phyloP scores from a whole-genome alignment of 2,329 filamentous ascomycete species.

The Fonsecaea nubica region DNA sequence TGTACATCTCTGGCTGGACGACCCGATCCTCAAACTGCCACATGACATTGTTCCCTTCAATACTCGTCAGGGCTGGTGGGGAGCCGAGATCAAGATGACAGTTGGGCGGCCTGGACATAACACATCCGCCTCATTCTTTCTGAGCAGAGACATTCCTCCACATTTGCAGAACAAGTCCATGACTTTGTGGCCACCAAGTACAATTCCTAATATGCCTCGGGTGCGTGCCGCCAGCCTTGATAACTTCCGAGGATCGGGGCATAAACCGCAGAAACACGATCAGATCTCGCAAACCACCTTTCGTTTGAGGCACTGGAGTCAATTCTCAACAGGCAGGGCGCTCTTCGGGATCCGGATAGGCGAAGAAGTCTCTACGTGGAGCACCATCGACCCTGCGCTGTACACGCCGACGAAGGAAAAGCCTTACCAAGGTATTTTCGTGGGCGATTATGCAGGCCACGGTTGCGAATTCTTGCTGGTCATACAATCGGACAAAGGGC shows the following conservation, averaged over 20 bases:
- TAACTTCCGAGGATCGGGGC: constrained; percentile 53
- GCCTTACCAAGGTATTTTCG: constrained; percentile 89
- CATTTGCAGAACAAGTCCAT: constrained; percentile 50
- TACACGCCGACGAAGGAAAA: constrained; percentile 82
- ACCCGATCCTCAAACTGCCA: constrained; percentile 69
- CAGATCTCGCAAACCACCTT: constrained; percentile 75
- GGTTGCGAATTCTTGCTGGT: constrained; percentile 88
- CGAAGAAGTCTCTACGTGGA: constrained; percentile 66
- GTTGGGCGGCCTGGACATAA: constrained; percentile 36
- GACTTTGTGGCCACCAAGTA: constrained; percentile 76
- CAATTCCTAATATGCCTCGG: constrained; percentile 69
- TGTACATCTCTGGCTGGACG: constrained; percentile 75
- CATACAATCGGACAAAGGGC: constrained; percentile 71
- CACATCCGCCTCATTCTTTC: constrained; percentile 63
- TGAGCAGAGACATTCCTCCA: constrained; percentile 61
- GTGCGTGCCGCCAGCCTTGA: constrained; percentile 59
- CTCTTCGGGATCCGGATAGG: constrained; percentile 51
- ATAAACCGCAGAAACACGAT: constrained; percentile 58
- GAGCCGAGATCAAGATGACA: constrained; percentile 57
- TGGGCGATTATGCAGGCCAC: constrained; percentile 86
- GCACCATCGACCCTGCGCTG: constrained; percentile 73
- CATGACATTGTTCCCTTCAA: constrained; percentile 33
- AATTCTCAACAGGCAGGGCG: constrained; percentile 59
- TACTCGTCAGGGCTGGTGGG: constrained; percentile 39
- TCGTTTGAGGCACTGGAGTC: constrained; percentile 76